Conservation (phyloP, 2,329 filamentous ascomycete species). For the Sphaerostilbella broomeana region DNA sequence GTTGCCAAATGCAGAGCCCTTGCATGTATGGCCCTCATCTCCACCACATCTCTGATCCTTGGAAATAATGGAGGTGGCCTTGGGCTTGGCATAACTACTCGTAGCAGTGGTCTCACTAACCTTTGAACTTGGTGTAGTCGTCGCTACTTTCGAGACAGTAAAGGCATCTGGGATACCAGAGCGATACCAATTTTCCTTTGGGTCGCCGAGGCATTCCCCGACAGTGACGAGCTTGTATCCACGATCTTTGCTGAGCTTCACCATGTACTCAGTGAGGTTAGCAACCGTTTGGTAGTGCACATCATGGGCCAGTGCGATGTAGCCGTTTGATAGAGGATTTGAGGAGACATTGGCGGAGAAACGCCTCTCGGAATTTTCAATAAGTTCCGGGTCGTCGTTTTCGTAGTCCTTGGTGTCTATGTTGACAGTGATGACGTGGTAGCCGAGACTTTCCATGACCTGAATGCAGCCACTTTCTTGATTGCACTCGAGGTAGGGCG, state of each 20-base stretch:
- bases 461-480: constrained; percentile 32
- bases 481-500: constrained; percentile 40
- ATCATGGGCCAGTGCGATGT: constrained; percentile 49
- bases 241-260: constrained; percentile 31
- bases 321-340: constrained; percentile 25
- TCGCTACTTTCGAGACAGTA: no score
- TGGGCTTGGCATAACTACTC: constrained; percentile 14
- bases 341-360: constrained; percentile 32
- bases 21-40: constrained; percentile 29
- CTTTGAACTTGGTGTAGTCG: no score
- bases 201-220: constrained; percentile 51
- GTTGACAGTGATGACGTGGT: constrained; percentile 51
- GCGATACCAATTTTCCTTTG: constrained; percentile 47
- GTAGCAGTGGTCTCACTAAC: constrained; percentile 11
- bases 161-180: no score
- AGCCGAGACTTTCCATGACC: constrained; percentile 37
- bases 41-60: constrained; percentile 33
- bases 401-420: constrained; percentile 57
- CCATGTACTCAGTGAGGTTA: constrained; percentile 38
- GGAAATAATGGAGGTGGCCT: constrained; percentile 21
- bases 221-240: constrained; percentile 46
- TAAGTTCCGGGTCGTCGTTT: constrained; percentile 42
- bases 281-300: constrained; percentile 41
- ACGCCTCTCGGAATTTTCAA: constrained; percentile 38
- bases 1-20: constrained; percentile 28